A percentile compares a stretch with the other conserved stretches of the same genome.
Conservation (phyloP, 2,329 filamentous ascomycete genomes). For the Apiospora marii region DNA sequence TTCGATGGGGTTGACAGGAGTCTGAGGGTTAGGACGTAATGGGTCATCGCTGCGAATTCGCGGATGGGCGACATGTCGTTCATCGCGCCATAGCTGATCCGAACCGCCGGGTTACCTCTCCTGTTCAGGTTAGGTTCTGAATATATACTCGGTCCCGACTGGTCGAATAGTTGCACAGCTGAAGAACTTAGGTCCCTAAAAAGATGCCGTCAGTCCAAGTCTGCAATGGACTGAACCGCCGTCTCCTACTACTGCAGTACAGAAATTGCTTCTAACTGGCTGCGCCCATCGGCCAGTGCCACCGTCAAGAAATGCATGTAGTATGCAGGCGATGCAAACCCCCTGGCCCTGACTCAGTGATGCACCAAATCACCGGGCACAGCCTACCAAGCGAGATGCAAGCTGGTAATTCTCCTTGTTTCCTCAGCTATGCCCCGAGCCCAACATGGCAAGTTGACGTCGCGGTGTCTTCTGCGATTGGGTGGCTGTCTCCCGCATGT, state of each 20-base stretch:
- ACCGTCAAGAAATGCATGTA: neutral
- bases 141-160: neutral
- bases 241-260: neutral
- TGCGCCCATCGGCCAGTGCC: neutral
- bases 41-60: slow-evolving; percentile 24
- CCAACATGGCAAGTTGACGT: neutral
- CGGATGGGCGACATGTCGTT: neutral
- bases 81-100: slow-evolving; percentile 9
- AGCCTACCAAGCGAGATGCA: neutral
- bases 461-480: neutral
- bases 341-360: neutral
- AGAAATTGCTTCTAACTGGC: neutral
- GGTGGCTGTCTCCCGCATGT: neutral
- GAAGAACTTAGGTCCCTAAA: neutral
- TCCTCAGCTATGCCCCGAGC: neutral
- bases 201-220: neutral
- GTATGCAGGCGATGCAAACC: neutral
- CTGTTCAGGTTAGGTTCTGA: neutral
- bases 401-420: neutral
- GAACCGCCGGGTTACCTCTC: neutral
- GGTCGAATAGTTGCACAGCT: neutral
- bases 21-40: neutral
- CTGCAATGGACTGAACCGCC: neutral
- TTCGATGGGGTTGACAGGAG: slow-evolving; percentile 26
- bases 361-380: neutral